Evolutionary conservation across 2,329 filamentous ascomycete species (phyloP), one percentile per base, ranked within the genome.

Genomic region (Lojkania enalia): DNA sequence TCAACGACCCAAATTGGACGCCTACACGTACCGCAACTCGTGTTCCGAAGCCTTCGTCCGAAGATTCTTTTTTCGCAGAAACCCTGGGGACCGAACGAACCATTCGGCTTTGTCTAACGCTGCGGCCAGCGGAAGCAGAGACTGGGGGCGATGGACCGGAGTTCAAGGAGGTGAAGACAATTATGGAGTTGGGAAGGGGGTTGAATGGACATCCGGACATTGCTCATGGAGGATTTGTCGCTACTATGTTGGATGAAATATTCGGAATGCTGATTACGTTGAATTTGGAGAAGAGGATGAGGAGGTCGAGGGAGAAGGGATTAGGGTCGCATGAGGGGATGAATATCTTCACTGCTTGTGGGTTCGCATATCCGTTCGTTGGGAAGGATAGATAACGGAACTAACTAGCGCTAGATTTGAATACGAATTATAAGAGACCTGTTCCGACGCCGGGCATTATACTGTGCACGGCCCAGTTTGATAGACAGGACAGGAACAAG

Each of bases 141-240:
- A 42, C 48, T 4, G 37, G 39, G 9, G 48, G 58, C 0, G 54
- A 44, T 11, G 45, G 55, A 9, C 44, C 56, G 32, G 38, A 42
- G n/a, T 67, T 70, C 42, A 52, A 51, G 18, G 67, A 74, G 53
- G 57, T 74, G n/a, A 56, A 51, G 21, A 67, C 64, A 1, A 58
- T 77, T 5, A 54, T 74, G 38, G 64, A 69, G n/a, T 20, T 85
- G 1, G 81, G 78, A 1, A 55, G 69, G 9, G 76, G 74, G 14
- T 52, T 85, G 43, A 79, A 81, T 50, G 82, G 82, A 2, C 77
- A 77, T 52, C 66, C 77, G 2, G 63, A 71, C 2, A 70, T 80
- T 5, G 67, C 73, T 7, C 83, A 86, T 58, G 82, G 83, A 15
- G 83, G 82, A 1, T 74, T 85, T 20, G 73, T 80, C 5, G 74